Evolutionary conservation across 2,329 filamentous ascomycete genomes (phyloP), one percentile per base, ranked within the genome.

Genomic region (Xylariaceae sp.): DNA sequence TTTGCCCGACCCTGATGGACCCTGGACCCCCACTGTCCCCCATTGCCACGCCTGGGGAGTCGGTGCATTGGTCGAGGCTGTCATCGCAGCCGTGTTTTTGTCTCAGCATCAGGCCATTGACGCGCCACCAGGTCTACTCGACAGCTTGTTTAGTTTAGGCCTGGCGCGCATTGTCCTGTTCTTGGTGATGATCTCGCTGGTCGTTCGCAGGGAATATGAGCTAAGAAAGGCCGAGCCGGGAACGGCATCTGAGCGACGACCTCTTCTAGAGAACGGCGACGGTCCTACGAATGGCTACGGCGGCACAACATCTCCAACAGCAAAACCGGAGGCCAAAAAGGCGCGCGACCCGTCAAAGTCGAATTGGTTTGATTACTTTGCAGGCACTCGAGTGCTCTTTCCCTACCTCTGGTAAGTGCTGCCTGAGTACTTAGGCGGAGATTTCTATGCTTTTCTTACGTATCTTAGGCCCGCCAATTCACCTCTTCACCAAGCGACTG

Each of bases 361-460:
- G 8, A 62, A 76, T 2, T 80, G 78, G 78, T 67, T 79, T 8
- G 77, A 79, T 58, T 80, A 80, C 56, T 71, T 80, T 58, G 71
- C 75, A 11, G 78, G 78, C 0, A 80, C 79, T 60, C 63, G 71
- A 12, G 71, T 78, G 8, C 67, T 80, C 5, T 79, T 80, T 28
- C 77, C 78, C 2, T 80, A 78, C 39, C 67, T 80, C 1, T 80
- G 78, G 78, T 75, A 65, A 16, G 63, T 53, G 16, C 19, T 33
- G 3, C 21, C 19, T 3, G 16, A 9, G 3, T 33, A 16, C 1
- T n/a, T 28, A 16, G 14, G 7, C 11, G 11, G 21, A 3, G 8
- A 28, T 17, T 46, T 58, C 24, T 43, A 56, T 70, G 49, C 67
- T 46, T 2, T 16, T 26, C 16, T n/a, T 12, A 64, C 50, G 16